Evolutionary conservation across 257 asterid genomes (phyloP), one percentile per base, ranked within the genome.

Genomic region (Scutellaria minor): DNA sequence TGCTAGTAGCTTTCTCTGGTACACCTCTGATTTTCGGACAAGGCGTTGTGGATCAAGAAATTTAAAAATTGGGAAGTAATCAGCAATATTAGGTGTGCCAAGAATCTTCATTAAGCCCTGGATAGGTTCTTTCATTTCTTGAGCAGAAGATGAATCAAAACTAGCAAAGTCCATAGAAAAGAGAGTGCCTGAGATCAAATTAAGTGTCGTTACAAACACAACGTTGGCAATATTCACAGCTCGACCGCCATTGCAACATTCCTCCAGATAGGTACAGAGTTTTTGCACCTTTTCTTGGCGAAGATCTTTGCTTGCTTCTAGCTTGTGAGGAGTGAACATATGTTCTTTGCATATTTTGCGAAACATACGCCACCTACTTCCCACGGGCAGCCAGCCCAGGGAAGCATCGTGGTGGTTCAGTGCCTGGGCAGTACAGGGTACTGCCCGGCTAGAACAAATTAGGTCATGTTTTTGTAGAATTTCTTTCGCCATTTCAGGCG

Each of bases 281-380:
- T 66, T 39, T 42, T 62, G 62, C 48, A 82, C 7, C 68, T 78
- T 78, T n/a, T 47, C 71, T 12, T 48, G 66, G 1, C 79, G 74
- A 39, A 82, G 77, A 24, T n/a, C 62, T 41, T 52, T 37, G 65
- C 80, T 60, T 0, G 73, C 80, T 37, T 81, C 80, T 10, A 81
- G 83, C 20, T 55, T 46, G 5, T 31, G 58, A 1, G 39, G 7
- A 12, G 78, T 9, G 18, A 73, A 73, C 63, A 77, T 44, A 0
- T 77, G 42, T 9, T 77, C 79, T 45, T 40, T 59, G 60, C 72
- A 55, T 0, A 77, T 12, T 55, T 52, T 68, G 0, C 79, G 79
- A 1, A 77, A 48, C 2, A 6, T 35, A 9, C 64, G 48, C 82
- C 82, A 81, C 10, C 35, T 45, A 20, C 6, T 22, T 0, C 52